Base-by-base conservation (phyloP, 2,329 filamentous ascomycete genomes). In the Monosporascus sp. region DNA sequence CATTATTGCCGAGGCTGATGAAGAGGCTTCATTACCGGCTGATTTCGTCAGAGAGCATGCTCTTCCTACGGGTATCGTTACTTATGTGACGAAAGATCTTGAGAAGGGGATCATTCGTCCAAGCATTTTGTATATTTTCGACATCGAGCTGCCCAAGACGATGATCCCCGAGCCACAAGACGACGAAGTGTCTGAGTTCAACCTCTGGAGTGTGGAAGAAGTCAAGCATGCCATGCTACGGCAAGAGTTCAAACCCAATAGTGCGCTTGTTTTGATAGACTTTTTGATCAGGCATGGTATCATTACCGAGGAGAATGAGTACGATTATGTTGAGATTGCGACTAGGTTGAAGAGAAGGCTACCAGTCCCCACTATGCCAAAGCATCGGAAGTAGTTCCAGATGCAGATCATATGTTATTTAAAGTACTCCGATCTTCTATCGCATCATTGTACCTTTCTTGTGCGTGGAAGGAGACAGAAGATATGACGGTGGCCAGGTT, bases 191-290 rank as follows among this genome's bases (percentile, higher is more conserved):
- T 84, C 89, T 55, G 80, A 82, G 56, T 96, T 95, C 65, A 74
- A 81, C 58, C 72, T 92, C 58, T 84, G 86, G 82, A 78, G 70
- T 9, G 74, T 91, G 11, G 66, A 67, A 0, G 72, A 80, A 63
- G 82, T 92, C 5, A 77, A 82, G 65, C 65, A 73, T 51, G 82
- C 84, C 1, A 75, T 96, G 74, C 70, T 76, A 18, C 74, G 74
- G 17, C 84, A 84, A 3, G 83, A 90, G 67, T 96, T 95, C 73
- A 96, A 96, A 75, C 87, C 91, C 0, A 94, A 95, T 63, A 91
- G 89, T 61, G 85, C 87, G 26, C 66, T 87, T 31, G 85, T 93
- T 48, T 75, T 93, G 73, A 76, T 94, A 48, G 90, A 95, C 64
- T 96, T 96, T 68, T 83, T 95, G 61, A 74, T 95, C 46, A 74